Conservation (phyloP, 371 early-diverging fungal genomes). For the Mortierella sp. region DNA sequence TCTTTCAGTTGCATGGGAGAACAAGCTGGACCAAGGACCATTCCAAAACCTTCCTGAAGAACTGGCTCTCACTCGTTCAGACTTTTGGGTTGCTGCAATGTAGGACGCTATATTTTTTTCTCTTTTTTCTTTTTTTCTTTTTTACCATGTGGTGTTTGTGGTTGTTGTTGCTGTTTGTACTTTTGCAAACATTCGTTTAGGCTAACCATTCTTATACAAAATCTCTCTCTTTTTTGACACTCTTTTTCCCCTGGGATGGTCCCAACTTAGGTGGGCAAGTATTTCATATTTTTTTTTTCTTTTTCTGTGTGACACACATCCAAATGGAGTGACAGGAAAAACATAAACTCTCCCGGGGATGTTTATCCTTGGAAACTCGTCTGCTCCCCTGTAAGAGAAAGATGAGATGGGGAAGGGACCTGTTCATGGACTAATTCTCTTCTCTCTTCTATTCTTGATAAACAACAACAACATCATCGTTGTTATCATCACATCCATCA, state of each 20-base stretch:
- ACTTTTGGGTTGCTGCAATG: constrained; percentile 66
- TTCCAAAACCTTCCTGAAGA: constrained; percentile 13
- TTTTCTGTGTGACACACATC: no score
- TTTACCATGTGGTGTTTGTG: not conserved
- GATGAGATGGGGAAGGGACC: no score
- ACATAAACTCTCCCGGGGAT: no score
- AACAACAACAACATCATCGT: not conserved
- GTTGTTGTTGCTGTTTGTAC: no score
- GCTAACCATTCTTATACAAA: no score
- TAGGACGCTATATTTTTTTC: constrained; percentile 53
- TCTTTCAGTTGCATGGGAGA: constrained; percentile 16
- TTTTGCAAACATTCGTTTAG: not conserved
- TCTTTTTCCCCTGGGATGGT: no score
- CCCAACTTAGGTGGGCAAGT: constrained; percentile 39
- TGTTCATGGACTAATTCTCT: no score
- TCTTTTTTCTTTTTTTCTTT: not conserved
- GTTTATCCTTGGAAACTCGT: no score
- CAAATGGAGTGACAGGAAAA: not conserved
- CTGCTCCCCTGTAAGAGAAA: no score
- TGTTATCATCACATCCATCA: no score
- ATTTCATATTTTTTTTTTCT: no score
- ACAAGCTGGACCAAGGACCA: constrained; percentile 4
- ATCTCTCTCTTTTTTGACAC: no score
- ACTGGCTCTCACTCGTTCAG: constrained; percentile 37
- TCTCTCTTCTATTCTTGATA: constrained; percentile 1